Evolutionary conservation across 2,329 filamentous ascomycete species (phyloP).

Genomic region (Dothistroma pini): DNA sequence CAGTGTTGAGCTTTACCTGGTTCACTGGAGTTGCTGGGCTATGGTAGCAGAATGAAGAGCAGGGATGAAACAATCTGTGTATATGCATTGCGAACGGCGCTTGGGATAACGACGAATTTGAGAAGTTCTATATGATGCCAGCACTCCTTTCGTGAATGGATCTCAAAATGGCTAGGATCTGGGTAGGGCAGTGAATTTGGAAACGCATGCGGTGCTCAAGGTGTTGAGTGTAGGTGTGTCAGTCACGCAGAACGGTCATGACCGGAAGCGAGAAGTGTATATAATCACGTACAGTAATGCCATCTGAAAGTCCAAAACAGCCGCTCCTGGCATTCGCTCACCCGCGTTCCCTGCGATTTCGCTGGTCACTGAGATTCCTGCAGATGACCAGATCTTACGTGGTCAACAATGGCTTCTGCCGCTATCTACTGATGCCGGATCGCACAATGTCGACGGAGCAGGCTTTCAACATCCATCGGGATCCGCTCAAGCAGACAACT

Average conservation of each 20-base stretch:
- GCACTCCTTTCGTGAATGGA: constrained; percentile 18
- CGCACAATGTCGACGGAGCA: no score
- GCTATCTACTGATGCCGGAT: no score
- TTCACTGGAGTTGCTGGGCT: constrained; percentile 46
- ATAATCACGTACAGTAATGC: constrained; percentile 20
- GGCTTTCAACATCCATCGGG: no score
- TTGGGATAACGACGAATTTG: constrained; percentile 12
- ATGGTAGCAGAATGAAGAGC: constrained; percentile 22
- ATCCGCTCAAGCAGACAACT: no score
- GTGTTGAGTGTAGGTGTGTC: neutral
- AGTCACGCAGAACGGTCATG: constrained; percentile 1
- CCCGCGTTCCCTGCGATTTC: neutral
- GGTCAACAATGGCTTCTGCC: no score
- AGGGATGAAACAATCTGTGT: constrained; percentile 6
- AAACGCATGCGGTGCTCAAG: constrained; percentile 3
- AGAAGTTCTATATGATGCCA: constrained; percentile 9
- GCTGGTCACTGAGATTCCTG: no score
- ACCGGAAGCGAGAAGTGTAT: constrained; percentile 5
- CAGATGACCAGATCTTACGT: no score
- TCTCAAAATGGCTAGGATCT: constrained; percentile 1
- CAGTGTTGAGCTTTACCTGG: constrained; percentile 56
- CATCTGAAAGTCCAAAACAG: neutral
- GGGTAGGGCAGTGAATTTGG: neutral
- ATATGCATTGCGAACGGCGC: constrained; percentile 21
- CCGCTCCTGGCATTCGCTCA: neutral